Evolutionary conservation across 345 rosid species (phyloP).

Genomic region (Citrus reticulata): DNA sequence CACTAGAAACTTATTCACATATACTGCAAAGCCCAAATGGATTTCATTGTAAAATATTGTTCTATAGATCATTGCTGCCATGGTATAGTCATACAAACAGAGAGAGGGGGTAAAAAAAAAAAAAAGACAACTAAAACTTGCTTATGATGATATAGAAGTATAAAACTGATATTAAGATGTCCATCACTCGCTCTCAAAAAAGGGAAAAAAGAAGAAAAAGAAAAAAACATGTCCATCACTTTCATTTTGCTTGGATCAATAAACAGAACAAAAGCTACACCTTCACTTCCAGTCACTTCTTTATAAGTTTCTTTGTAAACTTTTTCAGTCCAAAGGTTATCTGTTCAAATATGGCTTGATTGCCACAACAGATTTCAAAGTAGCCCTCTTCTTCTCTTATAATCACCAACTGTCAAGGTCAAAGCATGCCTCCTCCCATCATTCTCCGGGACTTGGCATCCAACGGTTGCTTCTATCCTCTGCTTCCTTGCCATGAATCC

Average conservation of each 20-base stretch:
- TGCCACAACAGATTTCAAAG: constrained; percentile 38
- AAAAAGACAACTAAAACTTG: neutral
- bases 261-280: neutral
- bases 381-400: constrained; percentile 98
- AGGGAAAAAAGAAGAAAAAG: no score
- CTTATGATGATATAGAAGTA: neutral
- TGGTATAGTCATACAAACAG: no score
- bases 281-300: neutral
- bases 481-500: constrained; percentile 97
- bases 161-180: no score
- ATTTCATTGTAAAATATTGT: neutral
- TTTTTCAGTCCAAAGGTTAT: neutral
- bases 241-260: neutral
- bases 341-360: neutral
- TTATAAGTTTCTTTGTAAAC: neutral
- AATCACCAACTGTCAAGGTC: constrained; percentile 91
- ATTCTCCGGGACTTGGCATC: constrained; percentile 73
- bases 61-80: neutral
- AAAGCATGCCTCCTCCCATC: constrained; percentile 84
- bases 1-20: neutral
- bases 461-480: constrained; percentile 80
- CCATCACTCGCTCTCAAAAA: no score
- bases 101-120: rapidly evolving
- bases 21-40: neutral
- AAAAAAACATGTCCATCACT: neutral